These are phyloP conservation scores for Pythium phragmitis DNA, from an alignment of 352 stramenopile species.

Conservation along the genomic window DNA sequence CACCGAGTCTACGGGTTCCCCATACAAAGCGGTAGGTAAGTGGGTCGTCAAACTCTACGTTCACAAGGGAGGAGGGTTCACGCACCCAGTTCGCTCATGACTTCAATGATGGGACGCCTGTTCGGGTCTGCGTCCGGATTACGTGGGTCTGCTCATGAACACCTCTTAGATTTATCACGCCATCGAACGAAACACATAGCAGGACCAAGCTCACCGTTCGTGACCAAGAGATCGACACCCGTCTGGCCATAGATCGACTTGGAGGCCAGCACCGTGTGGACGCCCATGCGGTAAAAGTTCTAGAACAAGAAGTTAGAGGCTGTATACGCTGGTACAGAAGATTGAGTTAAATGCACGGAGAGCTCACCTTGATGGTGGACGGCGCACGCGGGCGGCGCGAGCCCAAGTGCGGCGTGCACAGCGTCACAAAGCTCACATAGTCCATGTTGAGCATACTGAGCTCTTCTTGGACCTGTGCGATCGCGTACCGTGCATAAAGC, in stretches of 20 bases:
- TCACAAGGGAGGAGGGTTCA: neutral
- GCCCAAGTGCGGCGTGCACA: constrained; percentile 79
- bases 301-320: constrained; percentile 21
- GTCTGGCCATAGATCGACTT: constrained; percentile 72
- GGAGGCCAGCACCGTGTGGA: constrained; percentile 67
- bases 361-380: constrained; percentile 53
- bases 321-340: neutral
- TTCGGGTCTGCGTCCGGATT: constrained; percentile 6
- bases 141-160: constrained; percentile 15
- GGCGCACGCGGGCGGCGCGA: constrained; percentile 59
- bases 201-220: constrained; percentile 13
- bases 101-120: constrained; percentile 47
- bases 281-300: constrained; percentile 68
- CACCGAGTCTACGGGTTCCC: constrained; percentile 33
- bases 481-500: constrained; percentile 69
- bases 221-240: constrained; percentile 67
- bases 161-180: neutral
- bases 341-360: constrained; percentile 17
- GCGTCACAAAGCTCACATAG: constrained; percentile 75
- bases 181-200: neutral
- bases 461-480: constrained; percentile 52
- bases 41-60: neutral
- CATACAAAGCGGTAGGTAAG: neutral
- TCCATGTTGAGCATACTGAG: constrained; percentile 61
- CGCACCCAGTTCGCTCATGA: constrained; percentile 58